phyloP scores from a whole-genome alignment of 2,329 filamentous ascomycete genomes.

The Trichophyton equinum region DNA sequence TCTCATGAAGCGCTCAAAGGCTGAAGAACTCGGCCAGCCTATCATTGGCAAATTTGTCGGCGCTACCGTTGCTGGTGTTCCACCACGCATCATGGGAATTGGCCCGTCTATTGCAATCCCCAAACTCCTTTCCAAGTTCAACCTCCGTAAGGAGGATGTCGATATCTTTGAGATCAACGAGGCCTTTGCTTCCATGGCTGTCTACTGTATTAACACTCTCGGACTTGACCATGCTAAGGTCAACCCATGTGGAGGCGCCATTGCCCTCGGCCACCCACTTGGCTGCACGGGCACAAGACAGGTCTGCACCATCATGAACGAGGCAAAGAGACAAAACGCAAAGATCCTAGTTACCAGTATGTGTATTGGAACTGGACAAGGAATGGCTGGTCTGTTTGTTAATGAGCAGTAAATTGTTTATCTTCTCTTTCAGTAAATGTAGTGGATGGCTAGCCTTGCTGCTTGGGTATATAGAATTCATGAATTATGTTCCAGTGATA shows the following conservation, averaged over 20 bases:
- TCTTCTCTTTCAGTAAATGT: not conserved
- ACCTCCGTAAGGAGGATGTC: conserved; percentile 65
- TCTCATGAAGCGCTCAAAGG: conserved; percentile 84
- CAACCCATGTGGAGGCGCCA: conserved; percentile 90
- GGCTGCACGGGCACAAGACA: conserved; percentile 81
- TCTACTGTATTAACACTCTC: conserved; percentile 70
- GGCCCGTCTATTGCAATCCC: conserved; percentile 47
- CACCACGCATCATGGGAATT: conserved; percentile 95
- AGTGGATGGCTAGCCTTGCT: not conserved
- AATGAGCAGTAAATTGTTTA: conserved; percentile 42
- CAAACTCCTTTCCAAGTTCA: conserved; percentile 74
- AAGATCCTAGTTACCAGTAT: conserved; percentile 87
- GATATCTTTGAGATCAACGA: conserved; percentile 94
- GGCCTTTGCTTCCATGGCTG: conserved; percentile 94
- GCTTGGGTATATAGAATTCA: not conserved
- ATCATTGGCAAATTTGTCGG: conserved; percentile 71
- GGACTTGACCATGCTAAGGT: conserved; percentile 55
- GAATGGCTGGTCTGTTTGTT: conserved; percentile 54
- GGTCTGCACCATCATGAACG: conserved; percentile 82
- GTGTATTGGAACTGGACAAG: conserved; percentile 60
- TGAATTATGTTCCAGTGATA: not conserved
- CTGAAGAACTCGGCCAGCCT: conserved; percentile 75
- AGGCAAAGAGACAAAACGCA: conserved; percentile 72
- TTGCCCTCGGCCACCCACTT: conserved; percentile 81
- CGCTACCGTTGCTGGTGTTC: conserved; percentile 82